Percentiles rank a stretch among this genome's conserved stretches.
These are phyloP conservation scores for Eimeria necatrix DNA, from an alignment of 169 alveolate species.

Conservation along the genomic window DNA sequence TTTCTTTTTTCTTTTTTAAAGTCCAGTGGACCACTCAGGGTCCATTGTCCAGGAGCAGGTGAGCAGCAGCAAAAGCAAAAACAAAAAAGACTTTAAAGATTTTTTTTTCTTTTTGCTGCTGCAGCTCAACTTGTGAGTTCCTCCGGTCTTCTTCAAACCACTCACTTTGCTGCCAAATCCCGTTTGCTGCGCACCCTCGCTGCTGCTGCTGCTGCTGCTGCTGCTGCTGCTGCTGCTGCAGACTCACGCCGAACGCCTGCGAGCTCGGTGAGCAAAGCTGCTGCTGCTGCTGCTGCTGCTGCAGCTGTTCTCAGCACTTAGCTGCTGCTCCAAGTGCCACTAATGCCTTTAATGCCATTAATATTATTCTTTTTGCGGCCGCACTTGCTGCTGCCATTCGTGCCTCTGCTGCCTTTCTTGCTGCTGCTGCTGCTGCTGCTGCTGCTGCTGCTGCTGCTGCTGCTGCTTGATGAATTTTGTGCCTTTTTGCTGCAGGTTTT, in stretches of 20 bases:
- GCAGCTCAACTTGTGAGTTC: background rate
- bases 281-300: no score
- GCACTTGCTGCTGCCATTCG: background rate
- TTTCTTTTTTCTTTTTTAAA: no score
- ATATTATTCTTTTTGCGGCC: no score
- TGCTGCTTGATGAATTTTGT: background rate
- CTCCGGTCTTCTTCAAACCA: background rate
- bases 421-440: background rate
- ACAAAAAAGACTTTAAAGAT: background rate
- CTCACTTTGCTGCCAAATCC: background rate
- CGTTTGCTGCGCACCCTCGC: background rate
- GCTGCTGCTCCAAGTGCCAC: no score
- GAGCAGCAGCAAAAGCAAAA: background rate
- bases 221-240: background rate
- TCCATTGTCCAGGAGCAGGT: background rate
- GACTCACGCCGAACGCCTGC: conserved; percentile 70
- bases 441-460: background rate
- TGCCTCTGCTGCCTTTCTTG: background rate
- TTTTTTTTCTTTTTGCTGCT: background rate
- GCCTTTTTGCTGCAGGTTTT: conserved; percentile 4
- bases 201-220: background rate
- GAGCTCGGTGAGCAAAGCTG: conserved; percentile 1
- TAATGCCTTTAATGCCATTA: no score
- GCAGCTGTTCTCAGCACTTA: no score
- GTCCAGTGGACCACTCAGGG: background rate